A percentile compares a stretch with the other conserved stretches of the same genome.
Evolutionary conservation across 2,329 filamentous ascomycete species (phyloP).

Genomic region (Diaporthe sp.): DNA sequence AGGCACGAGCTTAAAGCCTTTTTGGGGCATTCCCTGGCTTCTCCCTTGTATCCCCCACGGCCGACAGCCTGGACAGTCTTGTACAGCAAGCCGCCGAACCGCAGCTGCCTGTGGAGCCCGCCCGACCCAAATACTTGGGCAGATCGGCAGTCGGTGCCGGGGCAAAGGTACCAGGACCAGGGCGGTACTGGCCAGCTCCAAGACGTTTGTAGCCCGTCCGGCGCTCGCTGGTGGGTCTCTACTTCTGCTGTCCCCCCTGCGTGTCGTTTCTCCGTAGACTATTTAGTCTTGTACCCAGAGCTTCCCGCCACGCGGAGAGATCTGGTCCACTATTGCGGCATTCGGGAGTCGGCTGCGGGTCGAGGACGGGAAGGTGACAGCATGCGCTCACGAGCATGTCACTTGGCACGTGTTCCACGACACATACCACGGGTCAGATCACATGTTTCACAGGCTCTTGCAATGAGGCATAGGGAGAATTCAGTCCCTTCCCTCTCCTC

Average conservation of each 20-base stretch:
- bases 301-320: neutral
- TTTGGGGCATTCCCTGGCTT: slow-evolving; percentile 7
- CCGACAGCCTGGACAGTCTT: neutral
- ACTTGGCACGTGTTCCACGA: neutral
- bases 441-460: neutral
- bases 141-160: slow-evolving; percentile 10
- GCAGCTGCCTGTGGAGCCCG: neutral
- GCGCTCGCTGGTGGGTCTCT: neutral
- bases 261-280: neutral
- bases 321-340: slow-evolving; percentile 2
- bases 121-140: neutral
- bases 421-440: neutral
- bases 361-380: neutral
- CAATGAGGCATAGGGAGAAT: neutral
- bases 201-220: neutral
- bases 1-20: slow-evolving; percentile 28
- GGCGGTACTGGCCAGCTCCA: neutral
- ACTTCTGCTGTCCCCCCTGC: neutral
- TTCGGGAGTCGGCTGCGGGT: slow-evolving; percentile 21
- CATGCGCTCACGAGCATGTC: neutral
- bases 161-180: neutral
- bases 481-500: neutral
- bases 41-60: neutral
- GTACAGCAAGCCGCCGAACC: slow-evolving; percentile 9
- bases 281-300: neutral